Conservation (phyloP, 805 yeast genomes). For the Candida koratica region DNA sequence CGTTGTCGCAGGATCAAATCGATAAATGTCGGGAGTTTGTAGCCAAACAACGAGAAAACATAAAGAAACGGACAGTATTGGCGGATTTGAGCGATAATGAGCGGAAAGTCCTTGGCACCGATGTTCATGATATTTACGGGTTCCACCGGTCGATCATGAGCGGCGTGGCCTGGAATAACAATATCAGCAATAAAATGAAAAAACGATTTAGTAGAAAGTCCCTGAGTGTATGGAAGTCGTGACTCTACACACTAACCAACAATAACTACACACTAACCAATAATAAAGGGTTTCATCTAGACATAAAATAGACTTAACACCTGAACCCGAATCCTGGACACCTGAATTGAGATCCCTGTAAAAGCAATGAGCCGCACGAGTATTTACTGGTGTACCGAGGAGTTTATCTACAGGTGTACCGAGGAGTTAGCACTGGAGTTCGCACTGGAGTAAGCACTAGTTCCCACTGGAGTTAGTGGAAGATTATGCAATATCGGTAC, state of each 20-base stretch:
- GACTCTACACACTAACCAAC: conserved; percentile 2
- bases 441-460: no score
- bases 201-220: conserved; percentile 25
- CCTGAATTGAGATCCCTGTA: no score
- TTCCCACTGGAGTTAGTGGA: no score
- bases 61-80: conserved; percentile 25
- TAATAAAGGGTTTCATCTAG: no score
- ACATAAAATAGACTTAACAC: no score
- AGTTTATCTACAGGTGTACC: no score
- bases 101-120: conserved; percentile 30
- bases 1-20: conserved; percentile 78
- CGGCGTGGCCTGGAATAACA: conserved; percentile 63
- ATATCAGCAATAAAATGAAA: conserved; percentile 52
- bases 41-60: conserved; percentile 50
- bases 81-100: conserved; percentile 40
- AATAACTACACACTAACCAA: not conserved
- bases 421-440: no score
- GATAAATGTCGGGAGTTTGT: conserved; percentile 76
- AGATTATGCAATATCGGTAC: conserved; percentile 41
- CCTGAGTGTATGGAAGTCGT: not conserved
- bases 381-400: no score
- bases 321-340: no score
- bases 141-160: conserved; percentile 43
- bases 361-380: no score
- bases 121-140: conserved; percentile 43